Base-by-base conservation (phyloP, 176 grass and related monocot genomes). In the Musa itinerans region DNA sequence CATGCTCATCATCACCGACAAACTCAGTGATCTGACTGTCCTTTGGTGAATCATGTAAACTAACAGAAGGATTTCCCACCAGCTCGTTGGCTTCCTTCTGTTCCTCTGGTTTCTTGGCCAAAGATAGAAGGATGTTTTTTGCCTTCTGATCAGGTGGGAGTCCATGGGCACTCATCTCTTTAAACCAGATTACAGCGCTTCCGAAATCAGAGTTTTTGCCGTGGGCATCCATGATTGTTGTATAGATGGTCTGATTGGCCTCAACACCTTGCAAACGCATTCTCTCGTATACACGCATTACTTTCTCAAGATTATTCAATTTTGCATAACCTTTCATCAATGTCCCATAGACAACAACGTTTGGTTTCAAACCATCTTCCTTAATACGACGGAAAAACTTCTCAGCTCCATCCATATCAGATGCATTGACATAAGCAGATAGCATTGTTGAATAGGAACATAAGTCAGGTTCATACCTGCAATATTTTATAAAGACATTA, bases 291-390 rank as follows among this genome's bases (percentile, higher is more conserved):
- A 93, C 90, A 61, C 88, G 80, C 71, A 91, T 86, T 57, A 98
- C 82, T 83, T 87, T 98, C 72, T 90, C 88, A 65, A 91, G 75
- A 82, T 98, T 85, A 78, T 98, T 90, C 66, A 91, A 65, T 62
- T 93, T 91, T 43, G 94, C 89, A 74, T 98, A 98, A 10, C 94
- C 94, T 89, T 98, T 98, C 94, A 98, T 91, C 72, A 98, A 80
- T 25, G 94, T 98, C 50, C 94, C 94, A 78, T 98, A 98, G 54
- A 85, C 86, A 76, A 43, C 34, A 43, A 85, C 86, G 74, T 98
- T 98, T 61, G 94, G 94, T 81, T 89, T 98, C 73, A 98, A 85
- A 50, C 94, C 94, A 76, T 98, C 90, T 17, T 93, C 90, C 86
- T 98, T 98, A 62, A 98, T 76, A n/a, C 79, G 89, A 69, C 94